Conservation (phyloP, 2,329 filamentous ascomycete genomes). For the Arthroderma sp. region DNA sequence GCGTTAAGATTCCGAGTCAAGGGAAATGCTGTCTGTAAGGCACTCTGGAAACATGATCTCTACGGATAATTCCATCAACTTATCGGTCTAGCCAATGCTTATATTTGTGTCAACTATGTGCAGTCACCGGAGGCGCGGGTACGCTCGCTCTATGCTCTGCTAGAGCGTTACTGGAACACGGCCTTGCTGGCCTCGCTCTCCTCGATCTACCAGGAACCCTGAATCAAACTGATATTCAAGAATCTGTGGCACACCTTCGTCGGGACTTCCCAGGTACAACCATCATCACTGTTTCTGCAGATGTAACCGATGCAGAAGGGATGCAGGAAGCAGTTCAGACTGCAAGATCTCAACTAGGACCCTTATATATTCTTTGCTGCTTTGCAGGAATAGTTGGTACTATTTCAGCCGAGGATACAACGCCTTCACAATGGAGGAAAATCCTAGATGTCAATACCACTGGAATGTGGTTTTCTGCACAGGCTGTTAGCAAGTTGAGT, state of each 20-base stretch:
- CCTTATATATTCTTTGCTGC: constrained; percentile 44
- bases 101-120: not conserved
- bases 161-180: constrained; percentile 55
- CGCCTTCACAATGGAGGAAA: too few relatives aligned
- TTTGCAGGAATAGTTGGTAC: constrained; percentile 58
- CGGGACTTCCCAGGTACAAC: constrained; percentile 41
- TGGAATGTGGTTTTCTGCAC: too few relatives aligned
- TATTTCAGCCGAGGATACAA: constrained; percentile 46
- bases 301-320: constrained; percentile 43
- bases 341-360: constrained; percentile 29
- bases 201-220: constrained; percentile 43
- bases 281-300: constrained; percentile 40
- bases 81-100: too few relatives aligned
- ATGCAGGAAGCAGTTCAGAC: constrained; percentile 13
- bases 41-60: too few relatives aligned
- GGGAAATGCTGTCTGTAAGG: too few relatives aligned
- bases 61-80: too few relatives aligned
- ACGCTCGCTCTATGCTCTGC: constrained; percentile 47
- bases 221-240: constrained; percentile 20
- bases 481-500: too few relatives aligned
- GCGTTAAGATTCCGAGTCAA: too few relatives aligned
- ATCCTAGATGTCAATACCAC: too few relatives aligned
- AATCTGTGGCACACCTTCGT: constrained; percentile 35
- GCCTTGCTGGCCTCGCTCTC: constrained; percentile 44
- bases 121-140: constrained; percentile 55